Base-by-base conservation (phyloP, 768 basidiomycete species). In the Sarcodon sp. region DNA sequence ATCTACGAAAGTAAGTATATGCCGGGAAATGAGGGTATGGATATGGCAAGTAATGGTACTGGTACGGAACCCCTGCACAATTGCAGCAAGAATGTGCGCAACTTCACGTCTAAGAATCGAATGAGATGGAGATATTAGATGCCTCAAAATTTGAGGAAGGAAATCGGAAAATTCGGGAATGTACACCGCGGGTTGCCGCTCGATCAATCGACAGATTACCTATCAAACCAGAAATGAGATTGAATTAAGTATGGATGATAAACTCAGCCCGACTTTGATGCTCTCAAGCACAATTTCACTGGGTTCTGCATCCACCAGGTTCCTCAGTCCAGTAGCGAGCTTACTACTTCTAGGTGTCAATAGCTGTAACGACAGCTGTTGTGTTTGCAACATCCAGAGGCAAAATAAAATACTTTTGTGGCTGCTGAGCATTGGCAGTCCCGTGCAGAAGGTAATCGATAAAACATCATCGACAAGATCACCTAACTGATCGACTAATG, bases 331-430 rank as follows among this genome's bases (percentile, higher is more conserved):
- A 41, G 7, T 11, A 81, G 52, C 6, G 62, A 65, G 0, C 52
- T 53, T 34, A 61, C 50, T 3, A 80, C 57, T 4, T 63, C 58
- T 57, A 39, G 62, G 57, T 15, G 44, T 47, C 35, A 81, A 52
- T n/a, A 72, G 53, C 8, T 56, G 50, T 3, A 49, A n/a, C 2
- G 78, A 73, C 7, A 83, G 63, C 41, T 63, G 66, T 51, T 80
- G 74, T 32, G 59, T 64, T 50, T 69, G 66, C 39, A 85, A 60
- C 15, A 69, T 66, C 69, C 71, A 79, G 15, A 74, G 53, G 16
- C 72, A 67, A 27, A 79, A 61, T 8, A 68, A 65, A 50, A 66
- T 63, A 7, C 69, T 72, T 56, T 77, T 78, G 11, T 59, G 55
- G 13, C 66, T 59, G 47, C 69, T 69, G 3, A 66, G 63, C 4